These are phyloP conservation scores for Sporopachydermia lactativora DNA, from an alignment of 805 yeast genomes.

Conservation along the genomic window DNA sequence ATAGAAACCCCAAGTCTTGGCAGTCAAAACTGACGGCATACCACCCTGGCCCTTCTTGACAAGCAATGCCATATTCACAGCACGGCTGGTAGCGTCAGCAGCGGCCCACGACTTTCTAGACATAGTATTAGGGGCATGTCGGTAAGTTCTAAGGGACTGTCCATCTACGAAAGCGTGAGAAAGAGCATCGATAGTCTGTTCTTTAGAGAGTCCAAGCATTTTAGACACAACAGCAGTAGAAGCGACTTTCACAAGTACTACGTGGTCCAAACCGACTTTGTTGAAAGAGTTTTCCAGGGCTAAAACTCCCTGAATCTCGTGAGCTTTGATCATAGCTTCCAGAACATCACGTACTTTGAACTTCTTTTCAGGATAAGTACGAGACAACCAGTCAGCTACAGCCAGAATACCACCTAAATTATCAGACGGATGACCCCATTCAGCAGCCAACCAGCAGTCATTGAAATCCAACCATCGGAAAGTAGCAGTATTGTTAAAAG, in stretches of 20 bases:
- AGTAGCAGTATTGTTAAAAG: slow-evolving; percentile 41
- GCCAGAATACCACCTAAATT: slow-evolving; percentile 46
- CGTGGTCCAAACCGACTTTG: slow-evolving; percentile 46
- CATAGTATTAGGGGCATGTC: slow-evolving; percentile 53
- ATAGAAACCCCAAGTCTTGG: slow-evolving; percentile 49
- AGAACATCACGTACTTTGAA: slow-evolving; percentile 37
- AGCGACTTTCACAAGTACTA: slow-evolving; percentile 42
- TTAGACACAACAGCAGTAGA: slow-evolving; percentile 45
- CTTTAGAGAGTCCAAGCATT: slow-evolving; percentile 33
- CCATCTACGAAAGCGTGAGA: slow-evolving; percentile 54
- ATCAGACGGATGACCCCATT: slow-evolving; percentile 57
- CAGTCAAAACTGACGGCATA: slow-evolving; percentile 43
- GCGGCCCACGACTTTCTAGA: slow-evolving; percentile 58
- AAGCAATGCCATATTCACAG: slow-evolving; percentile 38
- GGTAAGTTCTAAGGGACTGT: slow-evolving; percentile 41
- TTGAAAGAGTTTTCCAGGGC: slow-evolving; percentile 50
- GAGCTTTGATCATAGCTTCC: slow-evolving; percentile 47
- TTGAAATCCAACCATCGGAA: slow-evolving; percentile 50
- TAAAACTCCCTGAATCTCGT: slow-evolving; percentile 45
- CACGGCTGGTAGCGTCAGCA: slow-evolving; percentile 47
- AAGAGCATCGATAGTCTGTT: slow-evolving; percentile 39
- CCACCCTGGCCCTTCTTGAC: slow-evolving; percentile 41
- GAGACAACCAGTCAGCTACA: slow-evolving; percentile 40
- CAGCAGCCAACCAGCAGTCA: slow-evolving; percentile 58
- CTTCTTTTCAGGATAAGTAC: slow-evolving; percentile 25